These are phyloP conservation scores for Cryphonectria japonica DNA, from an alignment of 2,329 filamentous ascomycete species.

Conservation along the genomic window DNA sequence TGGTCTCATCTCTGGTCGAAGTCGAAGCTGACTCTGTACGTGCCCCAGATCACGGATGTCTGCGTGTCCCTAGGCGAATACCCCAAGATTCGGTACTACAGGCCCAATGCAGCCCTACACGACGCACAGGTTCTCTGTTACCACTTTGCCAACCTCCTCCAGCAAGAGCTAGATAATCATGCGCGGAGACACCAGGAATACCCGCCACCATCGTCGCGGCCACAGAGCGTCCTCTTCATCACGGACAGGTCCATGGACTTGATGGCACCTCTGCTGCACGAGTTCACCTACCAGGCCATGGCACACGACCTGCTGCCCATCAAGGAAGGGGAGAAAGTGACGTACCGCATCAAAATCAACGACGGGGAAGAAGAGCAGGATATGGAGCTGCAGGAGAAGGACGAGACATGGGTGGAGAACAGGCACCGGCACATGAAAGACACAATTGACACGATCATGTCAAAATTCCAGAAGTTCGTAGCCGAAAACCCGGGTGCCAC, in stretches of 20 bases:
- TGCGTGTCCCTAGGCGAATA: conserved; percentile 95
- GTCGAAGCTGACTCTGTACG: conserved; percentile 29
- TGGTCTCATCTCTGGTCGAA: not conserved
- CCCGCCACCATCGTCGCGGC: conserved; percentile 76
- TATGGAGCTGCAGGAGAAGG: conserved; percentile 87
- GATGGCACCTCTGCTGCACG: conserved; percentile 84
- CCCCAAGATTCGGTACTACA: conserved; percentile 89
- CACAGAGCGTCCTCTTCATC: conserved; percentile 81
- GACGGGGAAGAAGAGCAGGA: conserved; percentile 83
- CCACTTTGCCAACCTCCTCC: conserved; percentile 87
- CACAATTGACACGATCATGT: conserved; percentile 89
- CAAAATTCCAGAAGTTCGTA: conserved; percentile 91
- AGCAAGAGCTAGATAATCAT: conserved; percentile 89
- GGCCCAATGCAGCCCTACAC: conserved; percentile 73
- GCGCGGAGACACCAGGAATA: conserved; percentile 83
- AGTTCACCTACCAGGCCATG: conserved; percentile 99
- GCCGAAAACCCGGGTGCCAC: conserved; percentile 80
- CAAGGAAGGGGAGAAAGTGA: conserved; percentile 85
- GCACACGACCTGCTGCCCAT: conserved; percentile 90
- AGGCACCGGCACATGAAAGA: conserved; percentile 97
- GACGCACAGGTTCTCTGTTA: conserved; percentile 87
- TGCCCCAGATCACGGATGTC: conserved; percentile 72
- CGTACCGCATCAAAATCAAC: conserved; percentile 80
- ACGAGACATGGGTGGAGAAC: conserved; percentile 94
- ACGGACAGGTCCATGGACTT: conserved; percentile 94